Base-by-base conservation (phyloP, 495 filamentous ascomycete species). In the Penicillium egyptiacum region DNA sequence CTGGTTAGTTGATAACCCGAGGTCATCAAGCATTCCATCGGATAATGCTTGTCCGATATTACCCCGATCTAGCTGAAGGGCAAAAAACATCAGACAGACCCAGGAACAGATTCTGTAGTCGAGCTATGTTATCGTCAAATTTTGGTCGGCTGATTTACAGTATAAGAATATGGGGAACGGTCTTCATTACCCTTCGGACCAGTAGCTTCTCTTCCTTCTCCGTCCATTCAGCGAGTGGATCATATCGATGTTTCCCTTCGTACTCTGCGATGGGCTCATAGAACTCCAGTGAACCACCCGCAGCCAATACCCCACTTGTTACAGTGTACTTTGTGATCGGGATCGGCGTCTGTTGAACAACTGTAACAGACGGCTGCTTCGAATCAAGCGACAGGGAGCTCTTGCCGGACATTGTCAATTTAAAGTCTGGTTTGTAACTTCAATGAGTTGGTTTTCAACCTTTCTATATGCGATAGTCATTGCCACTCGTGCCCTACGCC, bases 41-140 rank as follows among this genome's bases (percentile, higher is more conserved):
- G 81, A 80, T 5, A 88, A 65, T 8, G 86, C 84, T 58, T 87
- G 80, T 17, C 66, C 59, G 49, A 88, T 79, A 62, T 89, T 90
- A n/a, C 82, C 81, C 17, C 86, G 76, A 60, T 91, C 87, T 3
- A 89, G 71, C 53, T 90, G 84, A 25, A 90, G 76, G 1, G 84
- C 84, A 46, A 89, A 88, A 69, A 90, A 90, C 83, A 86, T 88
- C 37, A 87, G 67, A 52, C 83, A 86, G 86, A 79, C 79, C 78
- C 78, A 77, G 14, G 70, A 53, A 39, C 75, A 79, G 20, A 87
- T 72, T 22, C 65, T 58, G 17, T 58, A 58, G 56, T 81, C 77
- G 40, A 79, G 70, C 73, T 81, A 78, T 50, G 25, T 2, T 1
- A 7, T 45, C 4, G 12, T 39, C 53, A 60, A 20, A 39, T 40